Evolutionary conservation across 148 eudicot species (phyloP), one percentile per base, ranked within the genome.

Genomic region (Dianthus caryophyllus): DNA sequence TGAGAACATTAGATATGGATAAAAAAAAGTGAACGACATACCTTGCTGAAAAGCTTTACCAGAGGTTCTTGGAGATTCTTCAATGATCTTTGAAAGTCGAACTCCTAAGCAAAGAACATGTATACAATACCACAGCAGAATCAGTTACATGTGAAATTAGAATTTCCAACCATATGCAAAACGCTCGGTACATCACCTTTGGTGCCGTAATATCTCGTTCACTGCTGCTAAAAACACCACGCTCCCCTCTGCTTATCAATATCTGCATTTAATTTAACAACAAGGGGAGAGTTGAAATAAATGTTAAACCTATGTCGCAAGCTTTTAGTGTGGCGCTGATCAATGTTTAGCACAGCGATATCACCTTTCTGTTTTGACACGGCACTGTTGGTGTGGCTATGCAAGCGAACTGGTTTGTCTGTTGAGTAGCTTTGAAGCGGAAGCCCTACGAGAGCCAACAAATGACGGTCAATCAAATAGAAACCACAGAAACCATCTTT

Each of bases 11-110:
- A 39, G 64, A 41, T 13, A 9, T 33, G 24, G 20, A 48, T 29
- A 2, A 41, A 13, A 54, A 65, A 64, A 13, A 41, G 44, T 9
- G 15, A 64, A 70, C 47, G 41, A 47, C 4, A 30, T 82, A 89
- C 98, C 91, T 87, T 93, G 84, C 85, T 84, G 71, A 93, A 89
- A 54, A 93, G 87, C 7, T 89, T 95, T 20, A 78, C 21, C 1
- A 90, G 94, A 50, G 86, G 96, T 68, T 84, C 78, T 54, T 70
- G 79, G 71, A 81, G 88, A 71, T 10, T 73, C 61, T 84, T 81
- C 79, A 77, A 84, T 16, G 77, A 73, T 24, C 88, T 85, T 10
- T 85, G 95, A 77, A 89, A 81, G 67, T 80, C 76, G 77, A 84
- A 89, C 62, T 81, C 96, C 98, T 93, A 79, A 41, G 65, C 49